Base-by-base conservation (phyloP, 2,329 filamentous ascomycete species). In the Trichoderma sp. region DNA sequence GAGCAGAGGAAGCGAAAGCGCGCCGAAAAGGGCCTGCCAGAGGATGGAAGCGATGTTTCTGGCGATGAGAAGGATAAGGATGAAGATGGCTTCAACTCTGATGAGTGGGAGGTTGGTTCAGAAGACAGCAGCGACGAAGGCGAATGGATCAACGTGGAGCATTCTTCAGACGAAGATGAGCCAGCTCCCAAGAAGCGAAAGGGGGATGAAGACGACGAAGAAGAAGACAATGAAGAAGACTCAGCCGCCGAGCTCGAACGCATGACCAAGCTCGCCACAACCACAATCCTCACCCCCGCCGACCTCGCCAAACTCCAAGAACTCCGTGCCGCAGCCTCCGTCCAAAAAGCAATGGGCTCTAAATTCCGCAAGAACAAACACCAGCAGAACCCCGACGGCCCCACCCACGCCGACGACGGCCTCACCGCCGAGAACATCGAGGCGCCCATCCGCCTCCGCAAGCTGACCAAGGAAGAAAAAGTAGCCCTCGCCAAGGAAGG, bases 251-350 rank as follows among this genome's bases (percentile, higher is more conserved):
- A 86, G 72, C 76, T 84, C 7, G 79, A 84, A 70, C 83, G 85
- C 73, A 87, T 90, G 75, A 90, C 91, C 13, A 94, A 90, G 77
- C 89, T 98, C 57, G 95, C 95, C n/a, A 97, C 93, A 0, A 97
- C 93, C 2, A 92, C 93, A 63, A 97, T 99, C 75, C 90, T 99
- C 73, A 99, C 96, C 0, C 96, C 96, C 0, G 96, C 96, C 13
- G 96, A 99, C 81, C 88, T 98, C n/a, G 91, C 93, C 76, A 98
- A 98, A 81, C 91, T 99, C 23, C 90, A 93, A 73, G 95, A 98
- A 82, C 90, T 99, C 28, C 93, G 93, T 61, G 86, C 92, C 64
- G 86, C 92, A 57, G 90, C 93, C 23, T 88, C 89, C 43, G 84
- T 98, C 61, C 89, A 92, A 74, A 91, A 92, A 73, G 85, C 84